Conservation (phyloP, 2,329 filamentous ascomycete species). For the Biscogniauxia mediterranea region DNA sequence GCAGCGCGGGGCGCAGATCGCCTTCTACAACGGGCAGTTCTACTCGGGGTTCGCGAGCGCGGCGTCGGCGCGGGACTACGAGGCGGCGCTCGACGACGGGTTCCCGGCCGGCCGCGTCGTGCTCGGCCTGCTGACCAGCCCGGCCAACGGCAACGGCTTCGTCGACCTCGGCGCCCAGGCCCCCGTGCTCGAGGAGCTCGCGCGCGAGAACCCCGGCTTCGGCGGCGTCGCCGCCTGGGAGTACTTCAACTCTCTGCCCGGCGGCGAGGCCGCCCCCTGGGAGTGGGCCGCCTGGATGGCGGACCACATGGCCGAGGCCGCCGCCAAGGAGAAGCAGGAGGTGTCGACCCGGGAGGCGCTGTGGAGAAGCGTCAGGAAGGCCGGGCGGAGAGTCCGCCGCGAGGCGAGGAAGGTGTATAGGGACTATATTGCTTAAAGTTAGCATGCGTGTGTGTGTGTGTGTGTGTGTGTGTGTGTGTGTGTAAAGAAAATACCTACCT, state of each 20-base stretch:
- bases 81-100: constrained; percentile 55
- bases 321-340: constrained; percentile 19
- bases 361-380: constrained; percentile 25
- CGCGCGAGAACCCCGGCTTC: constrained; percentile 61
- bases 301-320: constrained; percentile 22
- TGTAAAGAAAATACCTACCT: background rate
- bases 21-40: constrained; percentile 90
- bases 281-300: constrained; percentile 62
- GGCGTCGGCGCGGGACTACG: constrained; percentile 45
- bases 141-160: constrained; percentile 64
- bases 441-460: too few species aligned
- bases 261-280: constrained; percentile 63
- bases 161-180: constrained; percentile 48
- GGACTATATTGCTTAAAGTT: constrained; percentile 27
- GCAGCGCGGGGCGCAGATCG: constrained; percentile 62
- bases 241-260: constrained; percentile 80
- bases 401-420: constrained; percentile 28
- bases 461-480: too few species aligned
- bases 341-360: constrained; percentile 25
- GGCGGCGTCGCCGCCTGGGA: constrained; percentile 95
- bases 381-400: constrained; percentile 23
- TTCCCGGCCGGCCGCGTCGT: constrained; percentile 75
- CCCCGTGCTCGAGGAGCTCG: constrained; percentile 41
- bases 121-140: constrained; percentile 77
- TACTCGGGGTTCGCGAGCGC: constrained; percentile 83